A percentile compares a stretch with the other conserved stretches of the same genome.
Conservation (phyloP, 83 land plant species). For the Larix sibirica region DNA sequence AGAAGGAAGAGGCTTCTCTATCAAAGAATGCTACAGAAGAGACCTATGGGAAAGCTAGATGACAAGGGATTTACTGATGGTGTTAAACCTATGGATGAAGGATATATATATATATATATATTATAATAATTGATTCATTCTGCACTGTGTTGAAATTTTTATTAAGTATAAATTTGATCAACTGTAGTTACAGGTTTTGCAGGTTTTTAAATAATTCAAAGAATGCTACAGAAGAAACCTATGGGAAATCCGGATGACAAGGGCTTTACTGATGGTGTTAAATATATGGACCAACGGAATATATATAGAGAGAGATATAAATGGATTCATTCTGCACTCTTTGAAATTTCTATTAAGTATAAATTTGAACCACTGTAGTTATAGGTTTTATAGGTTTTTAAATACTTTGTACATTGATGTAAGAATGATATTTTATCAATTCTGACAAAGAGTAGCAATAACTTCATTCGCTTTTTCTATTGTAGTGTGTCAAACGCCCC, state of each 20-base stretch:
- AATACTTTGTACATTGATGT: neutral
- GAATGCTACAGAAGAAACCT: too few species aligned
- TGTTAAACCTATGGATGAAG: neutral
- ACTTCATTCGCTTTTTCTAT: neutral
- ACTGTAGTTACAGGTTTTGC: neutral
- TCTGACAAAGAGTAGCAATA: neutral
- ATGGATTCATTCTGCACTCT: neutral
- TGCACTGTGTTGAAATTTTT: too few species aligned
- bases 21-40: conserved; percentile 23
- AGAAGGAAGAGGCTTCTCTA: conserved; percentile 34
- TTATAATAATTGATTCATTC: too few species aligned
- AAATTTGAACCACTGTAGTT: neutral
- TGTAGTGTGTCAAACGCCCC: neutral
- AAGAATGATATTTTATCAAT: neutral
- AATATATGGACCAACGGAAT: too few species aligned
- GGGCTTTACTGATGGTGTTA: too few species aligned
- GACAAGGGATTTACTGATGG: neutral
- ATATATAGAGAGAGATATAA: too few species aligned
- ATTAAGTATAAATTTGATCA: too few species aligned
- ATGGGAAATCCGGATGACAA: too few species aligned
- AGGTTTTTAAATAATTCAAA: neutral
- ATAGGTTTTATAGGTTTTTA: neutral
- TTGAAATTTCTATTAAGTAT: neutral
- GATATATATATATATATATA: too few species aligned
- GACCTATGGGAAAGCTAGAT: conserved; percentile 22